Conservation (phyloP, 345 rosid genomes). For the Lepidium didymum region DNA sequence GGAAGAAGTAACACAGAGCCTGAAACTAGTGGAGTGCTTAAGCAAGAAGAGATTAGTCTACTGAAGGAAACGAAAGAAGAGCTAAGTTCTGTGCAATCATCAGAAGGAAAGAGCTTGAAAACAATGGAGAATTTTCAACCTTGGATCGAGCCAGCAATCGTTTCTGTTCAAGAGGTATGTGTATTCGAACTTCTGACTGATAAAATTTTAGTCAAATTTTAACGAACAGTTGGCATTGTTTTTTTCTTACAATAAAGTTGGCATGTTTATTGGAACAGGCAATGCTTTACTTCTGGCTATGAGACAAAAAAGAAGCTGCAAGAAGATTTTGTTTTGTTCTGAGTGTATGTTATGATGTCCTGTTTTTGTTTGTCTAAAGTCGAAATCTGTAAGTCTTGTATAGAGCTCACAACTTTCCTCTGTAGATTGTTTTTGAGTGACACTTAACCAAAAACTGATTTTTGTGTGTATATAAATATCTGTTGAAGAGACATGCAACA, state of each 20-base stretch:
- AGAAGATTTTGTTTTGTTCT: neutral
- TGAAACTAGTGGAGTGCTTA: conserved; percentile 25
- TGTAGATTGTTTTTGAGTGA: neutral
- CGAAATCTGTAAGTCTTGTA: neutral
- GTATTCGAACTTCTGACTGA: neutral
- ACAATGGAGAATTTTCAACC: conserved; percentile 19
- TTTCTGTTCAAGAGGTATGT: conserved; percentile 32
- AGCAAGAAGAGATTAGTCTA: conserved; percentile 37
- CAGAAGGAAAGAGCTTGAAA: neutral
- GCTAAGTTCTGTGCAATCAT: conserved; percentile 36
- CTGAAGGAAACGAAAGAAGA: conserved; percentile 45
- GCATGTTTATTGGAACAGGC: conserved; percentile 48
- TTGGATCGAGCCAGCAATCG: conserved; percentile 36
- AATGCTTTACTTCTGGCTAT: conserved; percentile 80
- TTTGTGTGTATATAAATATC: neutral
- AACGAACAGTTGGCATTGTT: neutral
- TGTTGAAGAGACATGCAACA: neutral
- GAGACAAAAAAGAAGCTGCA: conserved; percentile 1
- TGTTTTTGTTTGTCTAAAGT: conserved; percentile 9
- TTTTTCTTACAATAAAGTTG: neutral
- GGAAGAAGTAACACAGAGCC: conserved; percentile 19
- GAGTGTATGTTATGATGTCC: neutral
- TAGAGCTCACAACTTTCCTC: neutral
- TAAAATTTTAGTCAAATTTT: neutral
- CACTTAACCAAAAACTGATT: neutral